These are phyloP conservation scores for Peziza echinospora DNA, from an alignment of 495 filamentous ascomycete species.

Conservation along the genomic window DNA sequence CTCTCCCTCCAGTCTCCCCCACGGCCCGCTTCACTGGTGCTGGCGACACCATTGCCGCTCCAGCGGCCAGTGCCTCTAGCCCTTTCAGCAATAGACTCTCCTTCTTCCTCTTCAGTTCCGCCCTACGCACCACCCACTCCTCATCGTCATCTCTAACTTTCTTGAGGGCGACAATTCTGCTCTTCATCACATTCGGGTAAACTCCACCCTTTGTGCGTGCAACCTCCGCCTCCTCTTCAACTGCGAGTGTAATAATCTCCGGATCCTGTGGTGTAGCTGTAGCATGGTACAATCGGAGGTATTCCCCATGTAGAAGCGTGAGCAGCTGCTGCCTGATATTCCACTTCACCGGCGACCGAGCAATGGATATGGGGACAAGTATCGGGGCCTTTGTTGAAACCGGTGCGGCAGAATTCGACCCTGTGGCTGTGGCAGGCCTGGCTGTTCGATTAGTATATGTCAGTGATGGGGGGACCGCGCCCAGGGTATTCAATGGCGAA, in stretches of 20 bases:
- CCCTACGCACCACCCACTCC: conserved; percentile 38
- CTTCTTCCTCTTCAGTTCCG: conserved; percentile 5
- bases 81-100: conserved; percentile 14
- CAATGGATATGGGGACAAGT: conserved; percentile 44
- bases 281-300: conserved; percentile 48
- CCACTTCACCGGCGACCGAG: conserved; percentile 48
- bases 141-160: conserved; percentile 35
- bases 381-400: not conserved
- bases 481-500: too few species aligned
- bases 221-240: conserved; percentile 67
- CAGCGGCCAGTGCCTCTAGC: conserved; percentile 10
- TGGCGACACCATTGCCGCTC: conserved; percentile 2
- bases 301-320: conserved; percentile 50
- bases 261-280: conserved; percentile 35
- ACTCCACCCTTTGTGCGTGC: conserved; percentile 43
- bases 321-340: conserved; percentile 43
- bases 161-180: conserved; percentile 48
- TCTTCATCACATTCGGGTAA: conserved; percentile 65
- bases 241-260: conserved; percentile 50
- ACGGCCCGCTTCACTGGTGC: conserved; percentile 3
- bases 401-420: too few species aligned
- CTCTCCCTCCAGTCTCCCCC: not conserved
- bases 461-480: too few species aligned
- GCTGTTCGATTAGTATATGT: too few species aligned
- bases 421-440: too few species aligned